Evolutionary conservation across 1,284 basidiomycete species (phyloP).

Genomic region (Cutaneotrichosporon cyanovorans): DNA sequence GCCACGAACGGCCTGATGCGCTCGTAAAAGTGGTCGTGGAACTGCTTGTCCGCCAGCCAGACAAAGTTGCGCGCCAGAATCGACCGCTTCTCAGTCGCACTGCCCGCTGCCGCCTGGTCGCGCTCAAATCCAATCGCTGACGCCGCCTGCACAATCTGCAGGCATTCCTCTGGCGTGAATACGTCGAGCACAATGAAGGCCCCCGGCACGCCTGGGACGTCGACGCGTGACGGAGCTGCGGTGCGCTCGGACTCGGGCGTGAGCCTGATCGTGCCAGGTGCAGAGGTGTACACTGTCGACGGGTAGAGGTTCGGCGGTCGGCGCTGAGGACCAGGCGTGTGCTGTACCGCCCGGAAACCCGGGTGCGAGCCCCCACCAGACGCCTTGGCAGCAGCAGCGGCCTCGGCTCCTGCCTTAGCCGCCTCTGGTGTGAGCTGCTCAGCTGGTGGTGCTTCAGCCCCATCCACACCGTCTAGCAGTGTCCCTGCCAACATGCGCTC

Average conservation of each 20-base stretch:
- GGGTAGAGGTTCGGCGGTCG: conserved; percentile 52
- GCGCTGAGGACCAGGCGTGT: conserved; percentile 44
- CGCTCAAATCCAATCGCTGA: conserved; percentile 50
- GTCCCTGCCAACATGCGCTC: conserved; percentile 29
- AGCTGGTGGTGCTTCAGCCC: conserved; percentile 14
- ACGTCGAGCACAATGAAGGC: conserved; percentile 52
- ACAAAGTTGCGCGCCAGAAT: conserved; percentile 53
- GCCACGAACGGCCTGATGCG: conserved; percentile 49
- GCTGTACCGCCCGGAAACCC: conserved; percentile 31
- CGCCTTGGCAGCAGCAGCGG: too few species aligned
- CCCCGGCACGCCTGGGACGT: conserved; percentile 48
- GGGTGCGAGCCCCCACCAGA: conserved; percentile 13
- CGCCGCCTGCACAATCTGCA: conserved; percentile 48
- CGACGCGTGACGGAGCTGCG: conserved; percentile 18
- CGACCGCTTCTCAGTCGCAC: conserved; percentile 48
- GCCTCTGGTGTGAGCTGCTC: conserved; percentile 1
- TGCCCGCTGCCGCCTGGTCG: conserved; percentile 51
- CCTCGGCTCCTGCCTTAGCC: too few species aligned
- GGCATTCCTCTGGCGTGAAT: conserved; percentile 49
- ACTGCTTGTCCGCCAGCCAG: conserved; percentile 51
- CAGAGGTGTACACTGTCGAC: conserved; percentile 50
- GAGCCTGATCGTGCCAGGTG: conserved; percentile 45
- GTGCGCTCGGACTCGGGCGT: conserved; percentile 30
- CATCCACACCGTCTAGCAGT: conserved; percentile 12
- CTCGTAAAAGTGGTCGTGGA: conserved; percentile 48